These are phyloP conservation scores for Haplosporangium sp. DNA, from an alignment of 371 early-diverging fungal genomes.

Conservation along the genomic window DNA sequence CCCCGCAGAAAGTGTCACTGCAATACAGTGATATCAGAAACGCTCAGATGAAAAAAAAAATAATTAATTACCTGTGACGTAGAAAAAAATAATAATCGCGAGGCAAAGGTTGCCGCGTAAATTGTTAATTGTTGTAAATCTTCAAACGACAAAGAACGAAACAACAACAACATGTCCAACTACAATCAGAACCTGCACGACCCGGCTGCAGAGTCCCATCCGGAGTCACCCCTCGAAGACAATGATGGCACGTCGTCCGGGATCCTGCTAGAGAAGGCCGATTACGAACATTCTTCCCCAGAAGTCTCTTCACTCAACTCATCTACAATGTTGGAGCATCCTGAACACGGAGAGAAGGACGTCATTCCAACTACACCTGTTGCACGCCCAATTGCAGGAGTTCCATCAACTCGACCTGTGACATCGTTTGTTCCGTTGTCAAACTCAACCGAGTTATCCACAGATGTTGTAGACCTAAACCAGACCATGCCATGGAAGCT, in stretches of 20 bases:
- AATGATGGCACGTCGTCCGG: slow-evolving; percentile 32
- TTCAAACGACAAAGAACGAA: neutral
- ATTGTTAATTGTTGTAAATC: neutral
- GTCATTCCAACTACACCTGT: neutral
- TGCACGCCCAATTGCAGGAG: neutral
- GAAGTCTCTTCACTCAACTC: slow-evolving; percentile 44
- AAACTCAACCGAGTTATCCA: slow-evolving; percentile 23
- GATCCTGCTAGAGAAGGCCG: slow-evolving; percentile 39
- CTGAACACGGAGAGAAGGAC: slow-evolving; percentile 18
- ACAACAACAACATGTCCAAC: slow-evolving; percentile 28
- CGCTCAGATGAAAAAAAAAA: no score
- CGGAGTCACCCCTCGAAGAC: slow-evolving; percentile 37
- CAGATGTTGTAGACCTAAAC: slow-evolving; percentile 38
- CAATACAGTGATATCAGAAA: no score
- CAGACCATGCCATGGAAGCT: slow-evolving; percentile 57
- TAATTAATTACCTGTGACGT: no score
- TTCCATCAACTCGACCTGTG: neutral
- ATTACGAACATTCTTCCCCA: slow-evolving; percentile 43
- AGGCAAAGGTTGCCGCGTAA: no score
- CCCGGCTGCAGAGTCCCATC: slow-evolving; percentile 32
- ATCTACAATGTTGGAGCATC: slow-evolving; percentile 40
- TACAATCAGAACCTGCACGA: slow-evolving; percentile 29
- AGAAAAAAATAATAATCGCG: no score
- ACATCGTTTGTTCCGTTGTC: neutral
- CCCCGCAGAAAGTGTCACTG: no score